Evolutionary conservation across 257 asterid species (phyloP).

Genomic region (Lycium barbarum): DNA sequence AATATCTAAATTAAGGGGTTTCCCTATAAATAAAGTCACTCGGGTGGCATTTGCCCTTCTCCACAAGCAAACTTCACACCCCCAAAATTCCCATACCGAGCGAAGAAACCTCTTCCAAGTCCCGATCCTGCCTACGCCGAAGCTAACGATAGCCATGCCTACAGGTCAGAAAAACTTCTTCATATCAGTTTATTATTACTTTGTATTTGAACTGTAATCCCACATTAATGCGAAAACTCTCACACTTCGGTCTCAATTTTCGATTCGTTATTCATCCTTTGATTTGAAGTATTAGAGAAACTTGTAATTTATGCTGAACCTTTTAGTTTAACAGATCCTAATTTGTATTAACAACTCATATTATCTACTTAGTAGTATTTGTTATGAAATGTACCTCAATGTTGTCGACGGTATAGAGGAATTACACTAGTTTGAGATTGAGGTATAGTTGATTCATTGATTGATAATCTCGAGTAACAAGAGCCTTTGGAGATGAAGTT

Average conservation of each 20-base stretch:
- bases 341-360: too few species aligned
- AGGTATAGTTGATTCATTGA: neutral
- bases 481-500: neutral
- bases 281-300: too few species aligned
- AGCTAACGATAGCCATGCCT: slow-evolving; percentile 29
- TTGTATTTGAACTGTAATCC: neutral
- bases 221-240: neutral
- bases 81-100: slow-evolving; percentile 19
- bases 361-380: too few species aligned
- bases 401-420: neutral
- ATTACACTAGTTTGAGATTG: neutral
- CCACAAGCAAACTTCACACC: slow-evolving; percentile 27
- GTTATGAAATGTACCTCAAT: neutral
- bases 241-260: neutral
- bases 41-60: slow-evolving; percentile 34
- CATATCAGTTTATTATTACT: neutral
- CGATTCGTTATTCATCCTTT: too few species aligned
- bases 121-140: slow-evolving; percentile 37
- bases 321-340: too few species aligned
- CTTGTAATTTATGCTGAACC: too few species aligned
- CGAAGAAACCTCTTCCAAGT: slow-evolving; percentile 3
- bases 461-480: slow-evolving; percentile 11
- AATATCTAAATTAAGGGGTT: neutral
- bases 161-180: slow-evolving; percentile 33
- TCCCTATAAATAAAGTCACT: neutral